Conservation (phyloP, 1,139 yeast species). For the Saccharomyces hybrid region DNA sequence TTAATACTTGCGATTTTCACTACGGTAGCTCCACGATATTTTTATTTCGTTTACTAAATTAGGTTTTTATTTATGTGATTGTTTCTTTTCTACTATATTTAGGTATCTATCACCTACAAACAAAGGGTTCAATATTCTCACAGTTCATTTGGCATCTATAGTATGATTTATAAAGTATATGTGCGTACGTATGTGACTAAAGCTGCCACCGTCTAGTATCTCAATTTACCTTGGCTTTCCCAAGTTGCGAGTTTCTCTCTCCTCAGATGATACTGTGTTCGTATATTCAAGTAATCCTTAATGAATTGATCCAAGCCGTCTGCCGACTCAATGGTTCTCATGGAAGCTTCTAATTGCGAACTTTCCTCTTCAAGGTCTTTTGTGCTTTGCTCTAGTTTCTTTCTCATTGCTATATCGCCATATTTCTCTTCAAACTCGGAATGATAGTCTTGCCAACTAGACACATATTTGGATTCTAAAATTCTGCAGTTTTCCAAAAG, state of each 20-base stretch:
- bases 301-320: slow-evolving; percentile 18
- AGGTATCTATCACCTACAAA: neutral
- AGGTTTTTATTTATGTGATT: neutral
- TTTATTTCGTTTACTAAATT: neutral
- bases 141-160: neutral
- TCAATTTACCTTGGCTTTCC: slow-evolving; percentile 22
- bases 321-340: slow-evolving; percentile 5
- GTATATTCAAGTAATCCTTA: slow-evolving; percentile 13
- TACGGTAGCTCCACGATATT: neutral
- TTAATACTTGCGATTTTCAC: neutral
- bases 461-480: slow-evolving; percentile 22
- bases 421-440: slow-evolving; percentile 15
- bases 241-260: slow-evolving; percentile 27
- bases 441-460: slow-evolving; percentile 24
- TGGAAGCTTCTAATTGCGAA: slow-evolving; percentile 11
- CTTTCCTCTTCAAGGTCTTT: slow-evolving; percentile 15
- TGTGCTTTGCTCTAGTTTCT: slow-evolving; percentile 14
- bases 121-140: neutral
- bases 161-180: neutral
- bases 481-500: slow-evolving; percentile 16
- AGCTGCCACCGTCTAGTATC: slow-evolving; percentile 2
- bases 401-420: slow-evolving; percentile 20
- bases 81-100: neutral
- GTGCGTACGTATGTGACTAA: neutral
- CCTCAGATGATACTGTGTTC: slow-evolving; percentile 22